Evolutionary conservation across 352 stramenopile species (phyloP).

Genomic region (Phytophthora nicotianae): DNA sequence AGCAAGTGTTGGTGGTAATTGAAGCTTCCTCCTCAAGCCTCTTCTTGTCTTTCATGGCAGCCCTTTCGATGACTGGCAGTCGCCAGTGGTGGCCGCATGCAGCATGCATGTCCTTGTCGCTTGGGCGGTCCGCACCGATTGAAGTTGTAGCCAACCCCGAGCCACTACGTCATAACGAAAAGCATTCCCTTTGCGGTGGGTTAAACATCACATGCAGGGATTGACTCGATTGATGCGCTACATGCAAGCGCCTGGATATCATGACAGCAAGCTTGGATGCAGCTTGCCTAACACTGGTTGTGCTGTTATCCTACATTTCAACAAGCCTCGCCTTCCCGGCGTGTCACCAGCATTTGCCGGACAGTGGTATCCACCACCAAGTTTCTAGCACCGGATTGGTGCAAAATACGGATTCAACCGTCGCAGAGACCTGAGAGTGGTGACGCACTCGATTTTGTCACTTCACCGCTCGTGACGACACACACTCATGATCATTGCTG

Average conservation of each 20-base stretch:
- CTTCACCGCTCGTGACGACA: constrained; percentile 6
- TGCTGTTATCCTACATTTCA: not conserved
- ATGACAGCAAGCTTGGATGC: not conserved
- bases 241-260: not conserved
- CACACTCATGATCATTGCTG: constrained; percentile 9
- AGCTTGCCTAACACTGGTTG: not conserved
- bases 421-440: not conserved
- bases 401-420: constrained; percentile 3
- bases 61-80: constrained; percentile 2
- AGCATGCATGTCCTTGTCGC: constrained; percentile 5
- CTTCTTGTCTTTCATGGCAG: not conserved
- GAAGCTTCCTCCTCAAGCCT: not conserved
- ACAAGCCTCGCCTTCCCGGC: not conserved
- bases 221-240: constrained; percentile 2
- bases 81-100: not conserved
- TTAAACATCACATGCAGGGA: not conserved
- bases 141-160: constrained; percentile 6
- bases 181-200: not conserved
- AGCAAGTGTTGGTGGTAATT: not conserved
- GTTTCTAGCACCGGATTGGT: not conserved
- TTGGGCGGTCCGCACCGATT: constrained; percentile 4
- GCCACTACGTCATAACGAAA: constrained; percentile 9
- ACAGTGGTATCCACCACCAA: constrained; percentile 1
- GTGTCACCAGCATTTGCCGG: constrained; percentile 11
- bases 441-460: constrained; percentile 9